Conservation (phyloP, 257 asterid genomes). For the Solanum neorickii region DNA sequence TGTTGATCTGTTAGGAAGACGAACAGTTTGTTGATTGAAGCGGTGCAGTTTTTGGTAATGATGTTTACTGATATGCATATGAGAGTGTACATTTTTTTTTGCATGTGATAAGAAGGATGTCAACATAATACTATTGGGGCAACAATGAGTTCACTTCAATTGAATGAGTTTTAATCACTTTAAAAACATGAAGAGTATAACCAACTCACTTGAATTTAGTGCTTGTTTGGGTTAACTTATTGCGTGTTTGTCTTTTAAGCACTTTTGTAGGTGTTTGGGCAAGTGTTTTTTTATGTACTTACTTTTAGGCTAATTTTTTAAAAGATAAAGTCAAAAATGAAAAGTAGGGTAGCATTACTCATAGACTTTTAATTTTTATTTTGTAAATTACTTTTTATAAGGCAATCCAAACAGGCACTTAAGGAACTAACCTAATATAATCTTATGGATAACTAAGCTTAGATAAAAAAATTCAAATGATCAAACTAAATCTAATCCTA, state of each 20-base stretch:
- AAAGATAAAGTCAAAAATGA: too few relatives aligned
- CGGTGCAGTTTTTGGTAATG: not conserved
- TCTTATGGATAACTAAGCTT: not conserved
- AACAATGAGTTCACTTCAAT: too few relatives aligned
- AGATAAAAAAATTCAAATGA: not conserved
- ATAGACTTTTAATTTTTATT: too few relatives aligned
- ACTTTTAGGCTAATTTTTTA: too few relatives aligned
- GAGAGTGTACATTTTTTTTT: not conserved
- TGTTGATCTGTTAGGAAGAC: not conserved
- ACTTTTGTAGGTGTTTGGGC: too few relatives aligned
- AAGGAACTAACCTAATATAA: not conserved
- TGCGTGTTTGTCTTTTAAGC: too few relatives aligned
- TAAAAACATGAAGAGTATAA: not conserved
- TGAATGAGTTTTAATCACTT: not conserved
- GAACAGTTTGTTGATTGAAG: not conserved
- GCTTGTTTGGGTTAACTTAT: too few relatives aligned
- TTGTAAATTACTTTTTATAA: too few relatives aligned
- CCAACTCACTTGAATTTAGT: not conserved
- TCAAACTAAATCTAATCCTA: not conserved
- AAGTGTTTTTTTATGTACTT: too few relatives aligned
- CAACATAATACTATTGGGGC: not conserved
- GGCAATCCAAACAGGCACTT: too few relatives aligned
- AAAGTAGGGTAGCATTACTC: too few relatives aligned
- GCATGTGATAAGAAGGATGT: not conserved
- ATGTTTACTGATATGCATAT: not conserved